phyloP scores from a whole-genome alignment of 1,284 basidiomycete genomes.

The Puccinia polysora region DNA sequence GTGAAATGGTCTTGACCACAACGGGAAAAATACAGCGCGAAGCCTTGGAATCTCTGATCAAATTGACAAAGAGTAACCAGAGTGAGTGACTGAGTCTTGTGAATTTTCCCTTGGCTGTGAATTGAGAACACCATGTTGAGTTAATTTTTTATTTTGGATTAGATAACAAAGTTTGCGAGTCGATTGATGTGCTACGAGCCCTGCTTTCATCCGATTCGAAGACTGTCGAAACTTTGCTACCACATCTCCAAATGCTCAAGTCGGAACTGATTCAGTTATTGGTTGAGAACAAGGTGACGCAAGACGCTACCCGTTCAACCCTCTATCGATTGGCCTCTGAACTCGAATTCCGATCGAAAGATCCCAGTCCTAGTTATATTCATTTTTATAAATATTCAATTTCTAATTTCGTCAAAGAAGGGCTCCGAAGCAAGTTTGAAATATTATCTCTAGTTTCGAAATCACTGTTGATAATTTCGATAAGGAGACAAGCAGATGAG shows the following conservation, averaged over 20 bases:
- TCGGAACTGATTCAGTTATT: constrained; percentile 27
- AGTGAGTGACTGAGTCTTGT: constrained; percentile 53
- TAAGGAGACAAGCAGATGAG: constrained; percentile 56
- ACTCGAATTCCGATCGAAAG: not conserved
- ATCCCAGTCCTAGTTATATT: constrained; percentile 8
- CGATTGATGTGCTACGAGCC: constrained; percentile 33
- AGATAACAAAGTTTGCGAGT: constrained; percentile 56
- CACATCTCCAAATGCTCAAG: constrained; percentile 10
- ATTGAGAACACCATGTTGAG: constrained; percentile 62
- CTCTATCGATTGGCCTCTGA: constrained; percentile 28
- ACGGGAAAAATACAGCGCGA: constrained; percentile 56
- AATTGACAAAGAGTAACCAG: constrained; percentile 66
- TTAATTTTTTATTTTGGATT: constrained; percentile 60
- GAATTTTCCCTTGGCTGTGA: not conserved
- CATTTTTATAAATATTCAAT: constrained; percentile 37
- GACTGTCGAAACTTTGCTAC: constrained; percentile 4
- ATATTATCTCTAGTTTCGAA: constrained; percentile 19
- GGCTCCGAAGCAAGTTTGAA: constrained; percentile 22
- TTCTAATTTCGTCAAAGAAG: constrained; percentile 35
- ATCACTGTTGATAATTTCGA: constrained; percentile 62
- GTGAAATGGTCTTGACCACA: constrained; percentile 16
- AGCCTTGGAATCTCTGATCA: constrained; percentile 64
- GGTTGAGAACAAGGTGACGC: constrained; percentile 18
- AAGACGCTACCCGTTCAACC: constrained; percentile 25
- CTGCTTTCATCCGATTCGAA: constrained; percentile 23